Percentiles rank a stretch among this genome's conserved stretches.
phyloP scores from a whole-genome alignment of 148 eudicot species.

The Rhododendron ovatum region DNA sequence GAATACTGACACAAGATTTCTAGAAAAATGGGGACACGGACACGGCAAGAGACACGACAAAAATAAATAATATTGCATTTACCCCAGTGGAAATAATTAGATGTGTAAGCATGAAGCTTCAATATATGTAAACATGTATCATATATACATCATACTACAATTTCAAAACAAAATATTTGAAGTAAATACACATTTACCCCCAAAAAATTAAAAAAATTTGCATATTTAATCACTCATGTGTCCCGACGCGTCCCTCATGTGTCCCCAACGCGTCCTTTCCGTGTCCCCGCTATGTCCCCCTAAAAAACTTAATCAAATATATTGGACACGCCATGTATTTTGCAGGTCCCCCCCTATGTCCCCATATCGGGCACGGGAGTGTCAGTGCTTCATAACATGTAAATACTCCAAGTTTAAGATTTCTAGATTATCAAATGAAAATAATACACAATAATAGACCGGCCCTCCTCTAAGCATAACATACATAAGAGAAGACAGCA shows the following conservation, averaged over 20 bases:
- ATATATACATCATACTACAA: too few relatives aligned
- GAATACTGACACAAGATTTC: too few relatives aligned
- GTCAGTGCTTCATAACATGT: not conserved
- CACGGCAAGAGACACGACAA: too few relatives aligned
- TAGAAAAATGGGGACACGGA: too few relatives aligned
- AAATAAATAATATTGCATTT: too few relatives aligned
- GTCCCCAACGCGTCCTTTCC: not conserved
- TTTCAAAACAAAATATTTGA: too few relatives aligned
- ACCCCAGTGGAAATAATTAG: too few relatives aligned
- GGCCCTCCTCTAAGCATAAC: not conserved
- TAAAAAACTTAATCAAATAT: too few relatives aligned
- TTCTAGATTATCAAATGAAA: not conserved
- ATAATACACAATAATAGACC: not conserved
- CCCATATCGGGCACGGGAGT: not conserved
- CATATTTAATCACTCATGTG: too few relatives aligned
- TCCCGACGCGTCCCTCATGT: not conserved
- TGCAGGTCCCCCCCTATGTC: not conserved
- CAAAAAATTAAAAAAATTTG: not conserved
- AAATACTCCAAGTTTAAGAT: not conserved
- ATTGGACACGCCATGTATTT: not conserved
- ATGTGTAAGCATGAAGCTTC: too few relatives aligned
- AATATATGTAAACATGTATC: too few relatives aligned
- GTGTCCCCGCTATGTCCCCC: too few relatives aligned
- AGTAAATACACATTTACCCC: not conserved
- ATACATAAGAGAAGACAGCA: conserved; percentile 13